Conservation (phyloP, 306 rosid species). For the Vigna unguiculata region DNA sequence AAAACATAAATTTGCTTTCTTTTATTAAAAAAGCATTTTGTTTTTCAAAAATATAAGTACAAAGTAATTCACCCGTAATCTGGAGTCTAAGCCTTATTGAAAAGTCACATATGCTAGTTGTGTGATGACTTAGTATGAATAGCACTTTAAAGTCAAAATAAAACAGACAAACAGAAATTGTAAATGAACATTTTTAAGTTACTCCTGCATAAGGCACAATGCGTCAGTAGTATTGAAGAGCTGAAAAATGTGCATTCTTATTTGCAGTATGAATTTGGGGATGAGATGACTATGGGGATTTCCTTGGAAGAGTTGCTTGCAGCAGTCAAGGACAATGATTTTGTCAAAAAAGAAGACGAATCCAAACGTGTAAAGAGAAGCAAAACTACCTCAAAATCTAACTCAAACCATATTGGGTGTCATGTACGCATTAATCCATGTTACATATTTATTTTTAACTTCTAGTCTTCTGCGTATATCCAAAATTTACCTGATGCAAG, state of each 20-base stretch:
- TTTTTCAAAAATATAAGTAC: too few species aligned
- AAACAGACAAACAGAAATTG: not conserved
- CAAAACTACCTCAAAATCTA: constrained; percentile 55
- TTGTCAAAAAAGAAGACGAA: constrained; percentile 52
- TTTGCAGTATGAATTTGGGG: constrained; percentile 67
- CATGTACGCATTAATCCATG: constrained; percentile 59
- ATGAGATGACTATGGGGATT: constrained; percentile 49
- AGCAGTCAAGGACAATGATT: constrained; percentile 46
- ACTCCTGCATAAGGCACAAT: constrained; percentile 8
- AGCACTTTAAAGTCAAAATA: constrained; percentile 12
- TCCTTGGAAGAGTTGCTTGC: constrained; percentile 68
- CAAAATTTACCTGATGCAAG: constrained; percentile 25
- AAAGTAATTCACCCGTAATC: not conserved
- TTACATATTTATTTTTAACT: constrained; percentile 25
- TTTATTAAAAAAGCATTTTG: too few species aligned
- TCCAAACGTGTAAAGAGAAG: constrained; percentile 59
- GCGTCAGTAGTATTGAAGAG: not conserved
- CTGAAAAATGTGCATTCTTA: constrained; percentile 45
- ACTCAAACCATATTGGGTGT: constrained; percentile 54
- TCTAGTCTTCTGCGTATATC: constrained; percentile 31
- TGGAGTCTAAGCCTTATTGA: constrained; percentile 23
- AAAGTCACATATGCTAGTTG: constrained; percentile 19
- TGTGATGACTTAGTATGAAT: not conserved
- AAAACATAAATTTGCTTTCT: too few species aligned
- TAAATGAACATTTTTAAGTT: constrained; percentile 17